Conservation (phyloP, 2,329 filamentous ascomycete species). For the Botrytis byssoidea region DNA sequence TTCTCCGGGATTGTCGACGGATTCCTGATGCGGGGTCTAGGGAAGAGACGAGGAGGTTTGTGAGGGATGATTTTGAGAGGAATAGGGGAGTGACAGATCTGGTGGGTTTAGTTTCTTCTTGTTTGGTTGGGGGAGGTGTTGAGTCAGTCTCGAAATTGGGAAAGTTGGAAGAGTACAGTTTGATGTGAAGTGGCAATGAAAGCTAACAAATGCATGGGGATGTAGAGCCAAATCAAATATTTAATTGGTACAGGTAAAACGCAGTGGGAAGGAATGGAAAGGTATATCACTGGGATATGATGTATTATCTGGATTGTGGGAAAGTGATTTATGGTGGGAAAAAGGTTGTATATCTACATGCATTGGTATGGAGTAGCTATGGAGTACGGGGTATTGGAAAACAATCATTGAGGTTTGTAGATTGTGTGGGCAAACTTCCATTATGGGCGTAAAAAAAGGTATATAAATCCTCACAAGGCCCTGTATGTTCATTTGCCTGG, state of each 20-base stretch:
- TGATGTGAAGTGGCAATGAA: not conserved
- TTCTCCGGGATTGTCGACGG: conserved; percentile 53
- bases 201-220: conserved; percentile 12
- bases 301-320: not conserved
- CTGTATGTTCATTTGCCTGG: not conserved
- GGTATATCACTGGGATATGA: conserved; percentile 52
- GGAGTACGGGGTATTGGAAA: not conserved
- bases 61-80: conserved; percentile 60
- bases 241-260: conserved; percentile 64
- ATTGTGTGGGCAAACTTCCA: not conserved
- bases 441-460: not conserved
- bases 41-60: conserved; percentile 56
- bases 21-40: conserved; percentile 53
- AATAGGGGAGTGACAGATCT: conserved; percentile 56
- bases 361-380: not conserved
- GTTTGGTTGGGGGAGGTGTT: not conserved
- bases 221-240: conserved; percentile 59
- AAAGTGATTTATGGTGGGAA: not conserved
- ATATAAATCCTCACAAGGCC: not conserved
- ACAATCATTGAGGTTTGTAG: not conserved
- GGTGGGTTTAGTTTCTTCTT: conserved; percentile 42
- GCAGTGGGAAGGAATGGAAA: conserved; percentile 63
- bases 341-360: conserved; percentile 7
- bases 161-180: not conserved
- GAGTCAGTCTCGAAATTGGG: not conserved